phyloP scores from a whole-genome alignment of 257 asterid genomes.

The Przewalskia tangutica region DNA sequence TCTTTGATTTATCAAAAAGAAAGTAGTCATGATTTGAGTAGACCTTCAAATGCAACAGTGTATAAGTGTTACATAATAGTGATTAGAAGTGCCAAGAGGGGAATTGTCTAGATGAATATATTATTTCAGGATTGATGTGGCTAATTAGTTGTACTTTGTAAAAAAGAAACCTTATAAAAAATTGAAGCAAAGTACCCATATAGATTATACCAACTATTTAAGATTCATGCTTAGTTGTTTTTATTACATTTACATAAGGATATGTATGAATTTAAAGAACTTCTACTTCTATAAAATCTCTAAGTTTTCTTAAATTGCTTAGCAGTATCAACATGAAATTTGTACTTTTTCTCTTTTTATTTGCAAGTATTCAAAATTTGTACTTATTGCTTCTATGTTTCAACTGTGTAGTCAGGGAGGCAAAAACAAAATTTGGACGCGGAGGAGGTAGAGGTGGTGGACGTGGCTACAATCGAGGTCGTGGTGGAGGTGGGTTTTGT shows the following conservation, averaged over 20 bases:
- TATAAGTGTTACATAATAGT: neutral
- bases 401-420: constrained; percentile 44
- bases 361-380: neutral
- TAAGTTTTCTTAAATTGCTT: neutral
- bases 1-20: neutral
- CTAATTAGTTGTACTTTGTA: neutral
- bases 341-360: neutral
- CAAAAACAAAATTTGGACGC: constrained; percentile 39
- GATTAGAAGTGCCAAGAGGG: neutral
- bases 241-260: neutral
- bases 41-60: neutral
- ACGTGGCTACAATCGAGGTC: constrained; percentile 58
- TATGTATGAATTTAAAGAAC: neutral
- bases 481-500: constrained; percentile 56
- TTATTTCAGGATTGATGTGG: neutral
- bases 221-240: neutral
- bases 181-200: neutral
- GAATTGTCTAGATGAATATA: neutral
- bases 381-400: neutral
- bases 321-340: too few species aligned
- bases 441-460: constrained; percentile 66
- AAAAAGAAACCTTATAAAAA: neutral
- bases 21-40: neutral
- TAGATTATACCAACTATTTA: too few species aligned
- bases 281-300: neutral